Evolutionary conservation across 2,329 filamentous ascomycete genomes (phyloP).

Genomic region (Apiospora pterosperma): DNA sequence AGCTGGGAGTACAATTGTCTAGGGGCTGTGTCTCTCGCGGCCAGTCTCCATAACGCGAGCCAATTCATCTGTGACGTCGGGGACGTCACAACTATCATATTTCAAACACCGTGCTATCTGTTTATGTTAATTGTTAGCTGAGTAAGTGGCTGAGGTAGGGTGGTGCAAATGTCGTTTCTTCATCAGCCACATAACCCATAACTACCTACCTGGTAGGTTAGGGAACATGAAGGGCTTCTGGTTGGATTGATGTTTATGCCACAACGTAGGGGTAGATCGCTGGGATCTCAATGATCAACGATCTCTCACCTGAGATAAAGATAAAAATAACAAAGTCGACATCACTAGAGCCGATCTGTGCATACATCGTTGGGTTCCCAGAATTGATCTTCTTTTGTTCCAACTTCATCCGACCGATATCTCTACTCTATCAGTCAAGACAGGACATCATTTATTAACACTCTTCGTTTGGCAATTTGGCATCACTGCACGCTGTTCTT

Average conservation of each 20-base stretch:
- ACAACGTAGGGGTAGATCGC: background rate
- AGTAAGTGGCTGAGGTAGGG: background rate
- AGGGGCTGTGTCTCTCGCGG: background rate
- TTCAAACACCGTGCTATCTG: background rate
- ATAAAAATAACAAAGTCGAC: conserved; percentile 2
- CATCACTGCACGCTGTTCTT: background rate
- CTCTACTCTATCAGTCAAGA: background rate
- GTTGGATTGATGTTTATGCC: background rate
- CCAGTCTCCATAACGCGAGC: background rate
- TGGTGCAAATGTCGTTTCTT: background rate
- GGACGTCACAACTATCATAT: too few relatives aligned
- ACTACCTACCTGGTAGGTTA: too few relatives aligned
- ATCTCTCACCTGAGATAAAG: conserved; percentile 1
- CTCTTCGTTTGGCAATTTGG: background rate
- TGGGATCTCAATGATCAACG: conserved; percentile 1
- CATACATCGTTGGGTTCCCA: background rate
- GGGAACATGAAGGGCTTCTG: background rate
- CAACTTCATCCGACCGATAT: background rate
- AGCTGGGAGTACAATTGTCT: background rate
- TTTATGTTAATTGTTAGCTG: background rate
- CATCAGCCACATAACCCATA: background rate
- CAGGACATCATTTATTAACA: background rate
- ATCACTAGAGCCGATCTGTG: conserved; percentile 2
- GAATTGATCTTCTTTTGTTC: background rate
- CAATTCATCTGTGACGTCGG: background rate